Percentiles rank a stretch among this genome's conserved stretches.
Evolutionary conservation across 192 early-diverging fungal genomes (phyloP).

Genomic region (Coemansia sp.): DNA sequence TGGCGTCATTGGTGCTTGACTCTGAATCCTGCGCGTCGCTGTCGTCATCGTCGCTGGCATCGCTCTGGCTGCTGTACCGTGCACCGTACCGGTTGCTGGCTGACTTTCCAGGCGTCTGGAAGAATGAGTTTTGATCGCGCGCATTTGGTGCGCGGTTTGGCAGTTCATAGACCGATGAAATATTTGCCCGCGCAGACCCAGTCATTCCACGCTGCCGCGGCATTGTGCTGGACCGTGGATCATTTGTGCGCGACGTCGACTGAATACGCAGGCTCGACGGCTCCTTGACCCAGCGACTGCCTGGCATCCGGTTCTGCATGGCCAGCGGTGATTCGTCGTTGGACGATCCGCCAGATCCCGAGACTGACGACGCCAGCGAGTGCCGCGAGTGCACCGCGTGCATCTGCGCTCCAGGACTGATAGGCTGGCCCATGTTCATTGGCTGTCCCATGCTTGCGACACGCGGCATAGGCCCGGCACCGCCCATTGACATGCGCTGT

Average conservation of each 20-base stretch:
- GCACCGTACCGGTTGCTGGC: constrained; percentile 9
- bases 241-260: constrained; percentile 15
- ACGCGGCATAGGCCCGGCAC: constrained; percentile 15
- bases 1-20: constrained; percentile 1
- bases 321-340: constrained; percentile 42
- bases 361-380: constrained; percentile 48
- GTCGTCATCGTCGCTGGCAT: constrained; percentile 24
- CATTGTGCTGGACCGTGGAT: constrained; percentile 41
- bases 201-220: constrained; percentile 38
- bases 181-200: constrained; percentile 33
- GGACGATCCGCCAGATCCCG: constrained; percentile 44
- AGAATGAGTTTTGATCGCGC: not conserved
- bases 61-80: constrained; percentile 29
- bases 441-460: not conserved
- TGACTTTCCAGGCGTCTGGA: constrained; percentile 13
- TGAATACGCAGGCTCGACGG: constrained; percentile 43
- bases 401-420: constrained; percentile 18
- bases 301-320: constrained; percentile 37
- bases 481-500: constrained; percentile 36
- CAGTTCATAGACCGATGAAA: constrained; percentile 48
- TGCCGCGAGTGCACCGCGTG: constrained; percentile 46
- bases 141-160: constrained; percentile 32
- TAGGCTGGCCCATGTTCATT: constrained; percentile 7
- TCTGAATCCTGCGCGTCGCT: constrained; percentile 11
- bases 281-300: constrained; percentile 54